Base-by-base conservation (phyloP, 2,329 filamentous ascomycete genomes). In the Orbilia ellipsospora region DNA sequence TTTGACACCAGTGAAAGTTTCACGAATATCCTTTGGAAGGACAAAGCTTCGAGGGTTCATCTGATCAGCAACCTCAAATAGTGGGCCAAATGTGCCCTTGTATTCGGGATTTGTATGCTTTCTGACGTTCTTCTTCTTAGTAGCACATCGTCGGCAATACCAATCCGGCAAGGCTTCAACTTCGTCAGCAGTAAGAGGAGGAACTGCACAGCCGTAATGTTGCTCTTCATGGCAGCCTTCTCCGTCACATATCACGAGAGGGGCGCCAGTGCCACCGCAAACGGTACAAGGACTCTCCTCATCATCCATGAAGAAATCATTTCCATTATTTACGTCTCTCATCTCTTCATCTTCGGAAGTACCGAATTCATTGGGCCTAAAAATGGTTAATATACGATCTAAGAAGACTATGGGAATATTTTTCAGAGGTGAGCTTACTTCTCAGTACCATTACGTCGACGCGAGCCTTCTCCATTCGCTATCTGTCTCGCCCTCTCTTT, bases 211-310 rank as follows among this genome's bases (percentile, higher is more conserved):
- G 73, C 88, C 86, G 81, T 95, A 92, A 83, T 98, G 94, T 83
- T 96, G 97, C 7, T 94, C 92, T 79, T 92, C 89, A 74, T 90
- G 88, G 83, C 94, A 98, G 77, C 91, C 92, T 54, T 52, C 36
- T n/a, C 70, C 70, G 83, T 98, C 94, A 83, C 94, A 98, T 83
- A 93, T 97, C 78, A 98, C 87, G 77, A 98, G 87, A 28, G 70
- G 70, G 79, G 93, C 89, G 72, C 94, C 94, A 78, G 88, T 91
- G 78, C 91, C 91, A 80, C 90, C 89, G 83, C 94, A 98, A 55
- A 93, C 89, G 74, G 90, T 90, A 84, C 94, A 98, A 81, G 90
- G 90, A 82, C 97, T 94, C 82, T 95, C 92, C 82, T 96, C 96
- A 77, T 96, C 90, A 78, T 88, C 85, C 63, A 74, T 68, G 18